Evolutionary conservation across 2,329 filamentous ascomycete genomes (phyloP).

Genomic region (Stachybotrys chartarum): DNA sequence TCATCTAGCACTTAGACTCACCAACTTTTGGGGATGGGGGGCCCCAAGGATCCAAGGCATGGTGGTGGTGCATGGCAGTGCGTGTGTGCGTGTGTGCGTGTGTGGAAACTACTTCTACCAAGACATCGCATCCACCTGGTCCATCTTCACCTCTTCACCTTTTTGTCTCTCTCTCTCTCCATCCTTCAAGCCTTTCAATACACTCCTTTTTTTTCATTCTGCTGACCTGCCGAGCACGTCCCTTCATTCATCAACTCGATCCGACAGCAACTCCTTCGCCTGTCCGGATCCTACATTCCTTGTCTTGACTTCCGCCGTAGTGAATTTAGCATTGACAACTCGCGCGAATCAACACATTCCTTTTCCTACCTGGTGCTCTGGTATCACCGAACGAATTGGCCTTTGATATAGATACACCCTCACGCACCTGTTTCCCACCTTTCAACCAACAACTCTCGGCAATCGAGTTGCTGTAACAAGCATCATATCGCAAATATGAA

Average conservation of each 20-base stretch:
- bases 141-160: slow-evolving; percentile 11
- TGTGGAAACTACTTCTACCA: not conserved
- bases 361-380: slow-evolving; percentile 19
- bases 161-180: slow-evolving; percentile 7
- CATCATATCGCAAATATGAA: slow-evolving; percentile 22
- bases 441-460: too few species aligned
- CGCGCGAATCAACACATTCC: slow-evolving; percentile 3
- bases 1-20: not conserved
- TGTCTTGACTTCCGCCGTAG: not conserved
- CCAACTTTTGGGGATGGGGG: not conserved
- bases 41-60: not conserved
- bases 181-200: slow-evolving; percentile 2
- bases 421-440: not conserved
- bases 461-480: too few species aligned
- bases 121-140: not conserved
- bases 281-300: slow-evolving; percentile 22
- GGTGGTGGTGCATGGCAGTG: not conserved
- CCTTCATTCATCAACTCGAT: slow-evolving; percentile 19
- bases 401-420: not conserved
- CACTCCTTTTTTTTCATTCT: slow-evolving; percentile 1
- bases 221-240: slow-evolving; percentile 26
- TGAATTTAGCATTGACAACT: not conserved
- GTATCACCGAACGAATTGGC: slow-evolving; percentile 18
- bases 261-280: slow-evolving; percentile 7
- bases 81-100: not conserved